A percentile compares a stretch with the other conserved stretches of the same genome.
These are phyloP conservation scores for Beta corolliflora DNA, from an alignment of 179 eudicot genomes.

Conservation along the genomic window DNA sequence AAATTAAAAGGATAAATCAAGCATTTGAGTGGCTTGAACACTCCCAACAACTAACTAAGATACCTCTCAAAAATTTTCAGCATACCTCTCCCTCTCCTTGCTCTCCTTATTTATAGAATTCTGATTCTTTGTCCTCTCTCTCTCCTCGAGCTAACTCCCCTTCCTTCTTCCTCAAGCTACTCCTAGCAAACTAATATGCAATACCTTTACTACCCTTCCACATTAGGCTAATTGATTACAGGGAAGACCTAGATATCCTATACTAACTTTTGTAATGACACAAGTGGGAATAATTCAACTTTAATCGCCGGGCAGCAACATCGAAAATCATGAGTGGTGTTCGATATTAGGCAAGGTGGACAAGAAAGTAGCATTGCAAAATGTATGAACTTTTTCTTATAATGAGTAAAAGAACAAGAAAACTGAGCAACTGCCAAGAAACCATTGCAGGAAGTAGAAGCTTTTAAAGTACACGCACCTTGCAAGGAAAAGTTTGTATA, in stretches of 20 bases:
- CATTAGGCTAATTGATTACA: background rate
- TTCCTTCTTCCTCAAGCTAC: too few species aligned
- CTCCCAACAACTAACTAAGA: too few species aligned
- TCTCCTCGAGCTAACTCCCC: too few species aligned
- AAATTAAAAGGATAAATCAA: too few species aligned
- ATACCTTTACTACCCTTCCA: too few species aligned
- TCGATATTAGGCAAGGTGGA: background rate
- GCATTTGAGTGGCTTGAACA: too few species aligned
- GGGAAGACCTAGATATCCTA: background rate
- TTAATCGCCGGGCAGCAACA: background rate
- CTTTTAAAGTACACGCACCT: slow-evolving; percentile 46
- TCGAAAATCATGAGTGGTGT: background rate
- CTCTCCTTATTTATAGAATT: too few species aligned
- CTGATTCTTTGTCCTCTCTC: too few species aligned
- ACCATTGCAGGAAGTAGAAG: background rate
- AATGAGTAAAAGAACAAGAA: background rate
- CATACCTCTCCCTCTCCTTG: too few species aligned
- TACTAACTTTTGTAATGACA: background rate
- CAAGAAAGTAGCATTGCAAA: background rate
- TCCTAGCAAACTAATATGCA: too few species aligned
- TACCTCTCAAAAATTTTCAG: too few species aligned
- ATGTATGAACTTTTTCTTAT: background rate
- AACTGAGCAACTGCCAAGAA: background rate
- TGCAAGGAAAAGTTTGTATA: slow-evolving; percentile 80
- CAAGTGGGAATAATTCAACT: background rate